These are phyloP conservation scores for Nakazawaea sp. DNA, from an alignment of 805 yeast genomes.

Conservation along the genomic window DNA sequence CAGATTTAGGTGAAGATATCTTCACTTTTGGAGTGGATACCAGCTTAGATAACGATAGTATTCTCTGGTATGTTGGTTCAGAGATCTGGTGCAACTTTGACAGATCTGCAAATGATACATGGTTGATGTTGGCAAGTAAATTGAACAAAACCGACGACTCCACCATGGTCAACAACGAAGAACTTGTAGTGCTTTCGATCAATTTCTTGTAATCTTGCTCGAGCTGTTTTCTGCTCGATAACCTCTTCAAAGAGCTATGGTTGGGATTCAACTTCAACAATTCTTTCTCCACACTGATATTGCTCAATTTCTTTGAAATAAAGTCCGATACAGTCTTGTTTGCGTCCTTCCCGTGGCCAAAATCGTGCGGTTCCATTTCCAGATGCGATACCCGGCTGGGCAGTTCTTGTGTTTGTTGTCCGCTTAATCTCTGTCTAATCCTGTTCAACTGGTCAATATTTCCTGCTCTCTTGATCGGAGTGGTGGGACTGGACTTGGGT, in stretches of 20 bases:
- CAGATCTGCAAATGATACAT: no score
- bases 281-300: slow-evolving; percentile 2
- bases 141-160: no score
- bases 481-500: slow-evolving; percentile 1
- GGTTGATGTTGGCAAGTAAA: no score
- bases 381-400: neutral
- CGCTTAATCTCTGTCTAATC: neutral
- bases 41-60: no score
- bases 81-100: no score
- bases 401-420: neutral
- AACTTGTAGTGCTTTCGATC: no score
- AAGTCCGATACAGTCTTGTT: slow-evolving; percentile 6
- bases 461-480: neutral
- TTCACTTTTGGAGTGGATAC: no score
- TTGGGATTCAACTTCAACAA: slow-evolving; percentile 2
- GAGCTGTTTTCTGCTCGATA: slow-evolving; percentile 1
- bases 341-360: neutral
- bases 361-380: neutral
- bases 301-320: slow-evolving; percentile 1
- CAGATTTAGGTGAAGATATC: no score
- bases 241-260: slow-evolving; percentile 7
- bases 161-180: no score
- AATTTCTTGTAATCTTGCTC: slow-evolving; percentile 8
- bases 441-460: slow-evolving; percentile 6
- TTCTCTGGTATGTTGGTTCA: no score